phyloP scores from a whole-genome alignment of 2,329 filamentous ascomycete genomes.

The Nemania sp. region DNA sequence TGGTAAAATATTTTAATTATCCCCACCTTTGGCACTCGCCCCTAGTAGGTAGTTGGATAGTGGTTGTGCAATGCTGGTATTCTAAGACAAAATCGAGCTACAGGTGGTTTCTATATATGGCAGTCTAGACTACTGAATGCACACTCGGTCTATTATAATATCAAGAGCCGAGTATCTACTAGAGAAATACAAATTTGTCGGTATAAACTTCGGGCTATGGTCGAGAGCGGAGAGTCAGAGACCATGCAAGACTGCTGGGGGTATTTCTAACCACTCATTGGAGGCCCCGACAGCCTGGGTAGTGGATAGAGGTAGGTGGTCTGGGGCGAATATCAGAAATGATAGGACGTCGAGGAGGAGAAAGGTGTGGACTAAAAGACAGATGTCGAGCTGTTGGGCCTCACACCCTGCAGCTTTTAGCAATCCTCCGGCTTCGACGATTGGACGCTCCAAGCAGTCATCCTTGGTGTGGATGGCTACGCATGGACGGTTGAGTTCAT shows the following conservation, averaged over 20 bases:
- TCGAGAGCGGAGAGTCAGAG: conserved; percentile 29
- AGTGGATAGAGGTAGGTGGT: conserved; percentile 14
- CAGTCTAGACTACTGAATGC: conserved; percentile 33
- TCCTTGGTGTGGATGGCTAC: background rate
- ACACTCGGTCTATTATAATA: conserved; percentile 36
- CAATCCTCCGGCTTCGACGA: no score
- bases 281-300: conserved; percentile 18
- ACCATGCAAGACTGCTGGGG: conserved; percentile 33
- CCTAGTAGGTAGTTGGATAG: conserved; percentile 28
- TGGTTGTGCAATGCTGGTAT: conserved; percentile 39
- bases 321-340: conserved; percentile 6
- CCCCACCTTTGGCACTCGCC: conserved; percentile 34
- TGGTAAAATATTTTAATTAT: conserved; percentile 37
- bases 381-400: no score
- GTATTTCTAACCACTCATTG: conserved; percentile 33
- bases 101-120: conserved; percentile 33
- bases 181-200: conserved; percentile 14
- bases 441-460: conserved; percentile 29
- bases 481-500: no score
- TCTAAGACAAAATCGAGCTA: conserved; percentile 41
- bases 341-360: no score
- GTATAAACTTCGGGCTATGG: conserved; percentile 29
- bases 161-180: conserved; percentile 16
- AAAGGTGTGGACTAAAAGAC: no score
- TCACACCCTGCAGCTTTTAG: conserved; percentile 12